Conservation (phyloP, 2,329 filamentous ascomycete species). For the Clarireedia hainanense region DNA sequence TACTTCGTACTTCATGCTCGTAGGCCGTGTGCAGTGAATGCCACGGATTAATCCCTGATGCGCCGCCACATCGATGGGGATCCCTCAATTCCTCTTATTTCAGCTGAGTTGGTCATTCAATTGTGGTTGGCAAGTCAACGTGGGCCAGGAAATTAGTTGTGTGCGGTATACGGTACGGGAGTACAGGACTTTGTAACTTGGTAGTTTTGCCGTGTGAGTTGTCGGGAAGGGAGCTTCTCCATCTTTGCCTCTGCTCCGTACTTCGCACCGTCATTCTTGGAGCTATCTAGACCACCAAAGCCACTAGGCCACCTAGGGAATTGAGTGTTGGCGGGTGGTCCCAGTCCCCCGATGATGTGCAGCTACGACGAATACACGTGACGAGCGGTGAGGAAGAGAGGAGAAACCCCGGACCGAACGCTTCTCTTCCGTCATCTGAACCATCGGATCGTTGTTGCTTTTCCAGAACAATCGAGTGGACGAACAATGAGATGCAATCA, state of each 20-base stretch:
- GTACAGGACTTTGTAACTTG: no score
- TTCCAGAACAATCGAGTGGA: background rate
- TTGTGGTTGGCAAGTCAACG: constrained; percentile 7
- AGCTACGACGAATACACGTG: background rate
- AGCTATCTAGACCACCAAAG: no score
- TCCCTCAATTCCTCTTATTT: background rate
- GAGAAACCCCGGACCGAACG: background rate
- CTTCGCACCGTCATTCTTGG: no score
- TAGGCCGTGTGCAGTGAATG: background rate
- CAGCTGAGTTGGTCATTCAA: background rate
- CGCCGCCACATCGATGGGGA: constrained; percentile 3
- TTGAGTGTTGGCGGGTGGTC: no score
- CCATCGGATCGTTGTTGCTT: no score
- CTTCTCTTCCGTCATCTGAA: background rate
- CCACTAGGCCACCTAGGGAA: no score
- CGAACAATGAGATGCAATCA: no score
- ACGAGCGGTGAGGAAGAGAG: constrained; percentile 1
- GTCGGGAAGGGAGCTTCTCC: background rate
- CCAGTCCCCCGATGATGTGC: background rate
- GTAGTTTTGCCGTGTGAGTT: background rate
- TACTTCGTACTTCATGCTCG: background rate
- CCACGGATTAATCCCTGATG: constrained; percentile 3
- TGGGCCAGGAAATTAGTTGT: background rate
- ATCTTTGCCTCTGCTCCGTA: no score
- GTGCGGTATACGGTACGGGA: no score